Evolutionary conservation across 192 early-diverging fungal species (phyloP), one percentile per base, ranked within the genome.

Genomic region (Backusella morwellensis): DNA sequence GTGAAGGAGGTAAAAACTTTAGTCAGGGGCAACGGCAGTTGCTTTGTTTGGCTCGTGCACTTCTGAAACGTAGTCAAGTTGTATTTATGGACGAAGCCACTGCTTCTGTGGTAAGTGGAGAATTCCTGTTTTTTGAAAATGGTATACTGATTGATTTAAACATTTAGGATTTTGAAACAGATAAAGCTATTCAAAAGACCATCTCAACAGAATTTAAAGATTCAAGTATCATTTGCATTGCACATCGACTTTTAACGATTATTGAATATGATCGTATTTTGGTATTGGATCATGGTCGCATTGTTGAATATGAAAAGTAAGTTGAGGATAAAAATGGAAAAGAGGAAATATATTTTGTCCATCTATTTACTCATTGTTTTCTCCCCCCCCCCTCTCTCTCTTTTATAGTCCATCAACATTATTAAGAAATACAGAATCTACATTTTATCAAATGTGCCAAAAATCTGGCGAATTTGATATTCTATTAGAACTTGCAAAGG

Each of bases 51-150:
- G 93, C 93, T 0, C 88, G 93, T 12, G 93, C 93, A 0, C 77
- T 94, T 17, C 84, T 95, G 6, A 88, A 91, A 47, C 82, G 85
- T 9, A 83, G 85, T 63, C 83, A 83, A 63, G 71, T 95, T 21
- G 90, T 96, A 42, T 85, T 96, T 35, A 87, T 96, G 86, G 94
- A 96, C 76, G 95, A 97, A 79, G 96, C 96, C 1, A 98, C 97
- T 0, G 97, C 97, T 8, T 90, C 89, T 1, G 93, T 98, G 9
- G 38, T 40, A 40, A 40, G 38, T 40, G 11, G 11, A 40, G 38
- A 40, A 40, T 40, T 2, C 38, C 11, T 38, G 1, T 40, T 40
- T 40, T 36, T 36, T 36, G 8, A 40, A 40, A 40, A 40, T 40
- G 1, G 0, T 3, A 40, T 40, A 12, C 38, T 40, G 11, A 40